Percentiles rank a stretch among this genome's conserved stretches.
Conservation (phyloP, 2,329 filamentous ascomycete genomes). For the Daldinia sp. region DNA sequence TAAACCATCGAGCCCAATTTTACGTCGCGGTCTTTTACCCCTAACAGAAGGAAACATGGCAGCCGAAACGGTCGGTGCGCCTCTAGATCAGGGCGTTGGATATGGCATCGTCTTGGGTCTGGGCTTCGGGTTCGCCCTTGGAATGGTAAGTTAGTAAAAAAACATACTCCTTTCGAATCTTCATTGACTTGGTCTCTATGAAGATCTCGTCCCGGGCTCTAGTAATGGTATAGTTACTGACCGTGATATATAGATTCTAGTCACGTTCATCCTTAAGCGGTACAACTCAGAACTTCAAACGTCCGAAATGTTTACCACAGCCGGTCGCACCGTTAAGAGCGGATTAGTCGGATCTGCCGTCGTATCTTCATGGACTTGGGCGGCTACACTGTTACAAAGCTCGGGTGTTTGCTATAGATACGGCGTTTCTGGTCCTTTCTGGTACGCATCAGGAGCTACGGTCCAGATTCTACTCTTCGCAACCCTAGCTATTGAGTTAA, state of each 20-base stretch:
- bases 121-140: constrained; percentile 78
- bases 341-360: constrained; percentile 89
- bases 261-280: constrained; percentile 76
- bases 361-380: constrained; percentile 96
- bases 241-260: constrained; percentile 61
- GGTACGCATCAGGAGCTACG: constrained; percentile 73
- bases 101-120: constrained; percentile 84
- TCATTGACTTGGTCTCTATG: background rate
- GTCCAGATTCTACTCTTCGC: constrained; percentile 92
- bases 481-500: constrained; percentile 89
- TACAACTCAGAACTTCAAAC: constrained; percentile 79
- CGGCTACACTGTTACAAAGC: constrained; percentile 82
- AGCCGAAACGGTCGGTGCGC: constrained; percentile 46
- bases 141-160: constrained; percentile 63
- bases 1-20: background rate
- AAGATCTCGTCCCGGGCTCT: background rate
- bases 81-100: constrained; percentile 72
- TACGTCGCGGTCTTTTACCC: constrained; percentile 22
- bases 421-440: constrained; percentile 71
- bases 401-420: constrained; percentile 87
- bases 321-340: constrained; percentile 88
- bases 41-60: constrained; percentile 44
- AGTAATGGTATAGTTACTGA: constrained; percentile 10
- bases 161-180: background rate
- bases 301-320: constrained; percentile 92